A percentile compares a stretch with the other conserved stretches of the same genome.
These are phyloP conservation scores for Helianthus tuberosus DNA, from an alignment of 129 eudicot genomes.

Conservation along the genomic window DNA sequence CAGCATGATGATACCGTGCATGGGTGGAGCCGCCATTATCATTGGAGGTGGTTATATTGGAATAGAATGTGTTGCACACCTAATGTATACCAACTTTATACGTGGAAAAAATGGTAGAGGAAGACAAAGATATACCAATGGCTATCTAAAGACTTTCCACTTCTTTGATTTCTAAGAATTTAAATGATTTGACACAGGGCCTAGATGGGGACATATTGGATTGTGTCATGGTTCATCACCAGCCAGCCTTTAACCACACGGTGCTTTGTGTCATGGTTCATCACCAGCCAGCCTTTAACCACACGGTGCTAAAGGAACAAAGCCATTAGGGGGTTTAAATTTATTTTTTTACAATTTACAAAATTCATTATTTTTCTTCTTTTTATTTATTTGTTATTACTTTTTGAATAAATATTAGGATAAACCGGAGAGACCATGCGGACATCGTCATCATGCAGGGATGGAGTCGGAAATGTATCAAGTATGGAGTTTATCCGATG, in stretches of 20 bases:
- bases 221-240: constrained; percentile 64
- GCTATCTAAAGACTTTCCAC: too few species aligned
- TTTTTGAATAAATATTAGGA: constrained; percentile 46
- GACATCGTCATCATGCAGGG: constrained; percentile 41
- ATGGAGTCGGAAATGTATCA: constrained; percentile 58
- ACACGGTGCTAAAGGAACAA: constrained; percentile 81
- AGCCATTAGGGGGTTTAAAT: constrained; percentile 66
- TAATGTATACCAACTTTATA: too few species aligned
- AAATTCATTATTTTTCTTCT: constrained; percentile 3
- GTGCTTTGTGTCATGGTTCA: too few species aligned
- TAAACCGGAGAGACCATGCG: constrained; percentile 80
- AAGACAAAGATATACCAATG: too few species aligned
- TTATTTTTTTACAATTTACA: background rate
- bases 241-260: too few species aligned
- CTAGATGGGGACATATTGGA: constrained; percentile 94
- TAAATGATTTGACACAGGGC: constrained; percentile 56
- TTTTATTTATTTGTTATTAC: background rate
- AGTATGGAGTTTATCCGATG: constrained; percentile 71
- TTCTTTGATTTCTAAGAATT: too few species aligned
- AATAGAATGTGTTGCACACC: too few species aligned
- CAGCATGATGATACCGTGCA: too few species aligned
- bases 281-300: constrained; percentile 97
- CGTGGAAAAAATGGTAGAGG: too few species aligned
- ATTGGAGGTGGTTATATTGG: too few species aligned
- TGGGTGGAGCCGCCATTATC: too few species aligned